Evolutionary conservation across 1,284 basidiomycete species (phyloP), one percentile per base, ranked within the genome.

Genomic region (Cutaneotrichosporon sp.): DNA sequence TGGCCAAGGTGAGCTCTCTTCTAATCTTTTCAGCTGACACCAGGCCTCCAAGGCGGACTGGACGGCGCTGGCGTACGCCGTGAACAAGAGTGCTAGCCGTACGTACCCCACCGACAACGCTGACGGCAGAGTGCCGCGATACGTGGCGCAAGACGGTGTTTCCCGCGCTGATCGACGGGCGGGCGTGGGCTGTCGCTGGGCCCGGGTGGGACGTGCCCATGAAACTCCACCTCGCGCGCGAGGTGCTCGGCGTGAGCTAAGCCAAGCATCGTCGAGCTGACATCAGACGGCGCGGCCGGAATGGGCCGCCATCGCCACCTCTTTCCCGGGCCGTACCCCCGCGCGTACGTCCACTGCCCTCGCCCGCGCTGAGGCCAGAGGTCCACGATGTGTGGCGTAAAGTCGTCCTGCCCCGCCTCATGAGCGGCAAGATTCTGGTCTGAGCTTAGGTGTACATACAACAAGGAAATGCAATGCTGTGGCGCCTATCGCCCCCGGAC

Each of bases 371-470:
- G 55, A 58, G 15, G 9, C 21, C 48, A 70, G 67, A 71, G 55
- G 47, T 69, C 10, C 40, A 58, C 26, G 69, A 71, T 50, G 49
- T 64, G 8, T 71, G 67, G 67, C 55, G 69, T 45, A 67, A 71
- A 55, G 56, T 63, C 15, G 49, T 71, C 13, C 21, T 56, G 9
- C 66, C 66, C 2, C 56, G 56, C 42, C 43, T 71, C 21, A 58
- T 60, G 52, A 51, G 46, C 35, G 69, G 67, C 13, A 53, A 61
- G 22, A 37, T 5, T 18, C 40, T 50, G 40, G 14, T 37, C 45
- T 46, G 36, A 15, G 15, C 37, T 8, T 18, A 40, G 38, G 20
- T 18, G 38, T 20, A 40, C 38, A 35, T 45, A 45, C 43, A 45
- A 45, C 43, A 30, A 7, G 26, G 10, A 30, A 7, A 30, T 30